Base-by-base conservation (phyloP, 169 alveolate genomes). In the Perkinsus chesapeaki region DNA sequence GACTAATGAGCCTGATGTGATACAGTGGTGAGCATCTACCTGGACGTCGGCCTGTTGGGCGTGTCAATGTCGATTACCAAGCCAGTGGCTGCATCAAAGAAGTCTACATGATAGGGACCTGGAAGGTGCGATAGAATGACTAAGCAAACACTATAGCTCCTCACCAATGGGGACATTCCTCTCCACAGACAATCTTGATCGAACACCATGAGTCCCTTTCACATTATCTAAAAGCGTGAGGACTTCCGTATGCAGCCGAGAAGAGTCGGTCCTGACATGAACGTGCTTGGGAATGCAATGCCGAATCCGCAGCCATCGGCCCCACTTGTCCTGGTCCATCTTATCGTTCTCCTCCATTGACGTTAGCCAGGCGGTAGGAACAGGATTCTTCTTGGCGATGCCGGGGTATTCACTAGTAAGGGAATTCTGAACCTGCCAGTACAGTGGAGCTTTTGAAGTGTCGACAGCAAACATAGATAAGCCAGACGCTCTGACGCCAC, bases 71-170 rank as follows among this genome's bases (percentile, higher is more conserved):
- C 96, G n/a, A 95, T 0, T 38, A 92, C 93, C 0, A 94, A 91
- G 47, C 91, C 82, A 3, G 95, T 93, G 7, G 94, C 95, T 16
- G 93, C 95, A 91, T 95, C 96, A 39, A 92, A 39, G 90, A 95
- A 94, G 91, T 94, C 95, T n/a, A 95, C 96, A 12, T 93, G 91
- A 92, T 94, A 95, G 39, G 94, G 95, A 31, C 96, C 96, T 91
- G 36, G 1, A 91, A n/a, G 37, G 7, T 38, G 93, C 92, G 39
- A 19, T 7, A 23, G 3, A 3, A 9, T 27, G 12, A 39, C 7
- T 39, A 10, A 19, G 1, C 39, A 3, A 34, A 19, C 92, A 0
- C 31, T 37, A 0, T 16, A 48, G 39, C 36, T 1, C 36, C 47
- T 39, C 19, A 39, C 39, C 47, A 16, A 91, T 93, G 3, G 34